phyloP scores from a whole-genome alignment of 192 early-diverging fungal genomes.

The Backusella westeae region DNA sequence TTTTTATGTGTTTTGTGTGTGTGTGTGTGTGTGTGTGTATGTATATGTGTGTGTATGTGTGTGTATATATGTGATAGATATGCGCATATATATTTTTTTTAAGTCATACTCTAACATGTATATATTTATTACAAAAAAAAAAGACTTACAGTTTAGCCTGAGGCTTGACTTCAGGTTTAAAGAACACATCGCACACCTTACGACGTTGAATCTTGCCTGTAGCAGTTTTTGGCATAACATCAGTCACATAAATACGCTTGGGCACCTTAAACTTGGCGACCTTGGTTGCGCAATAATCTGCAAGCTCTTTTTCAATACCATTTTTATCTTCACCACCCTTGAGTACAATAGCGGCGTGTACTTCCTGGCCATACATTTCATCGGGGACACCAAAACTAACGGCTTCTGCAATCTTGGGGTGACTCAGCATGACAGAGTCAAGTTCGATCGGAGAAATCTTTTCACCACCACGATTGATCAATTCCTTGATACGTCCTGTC shows the following conservation, averaged over 20 bases:
- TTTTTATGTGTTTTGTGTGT: neutral
- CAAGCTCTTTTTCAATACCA: conserved; percentile 47
- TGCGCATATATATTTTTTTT: neutral
- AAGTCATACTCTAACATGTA: neutral
- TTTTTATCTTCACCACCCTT: conserved; percentile 29
- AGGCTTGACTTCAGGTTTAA: conserved; percentile 20
- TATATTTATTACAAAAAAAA: neutral
- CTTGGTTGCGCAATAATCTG: conserved; percentile 46
- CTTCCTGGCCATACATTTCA: conserved; percentile 82
- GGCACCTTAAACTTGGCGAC: conserved; percentile 73
- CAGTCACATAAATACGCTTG: conserved; percentile 65
- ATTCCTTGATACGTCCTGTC: conserved; percentile 86
- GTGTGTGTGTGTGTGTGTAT: neutral
- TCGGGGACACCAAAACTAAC: conserved; percentile 73
- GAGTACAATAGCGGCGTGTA: conserved; percentile 71
- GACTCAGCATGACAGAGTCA: conserved; percentile 66
- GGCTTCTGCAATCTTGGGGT: conserved; percentile 70
- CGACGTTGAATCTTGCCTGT: conserved; percentile 64
- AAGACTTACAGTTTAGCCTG: conserved; percentile 7
- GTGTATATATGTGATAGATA: neutral
- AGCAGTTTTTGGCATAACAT: conserved; percentile 66
- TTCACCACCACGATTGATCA: conserved; percentile 89
- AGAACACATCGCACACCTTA: conserved; percentile 20
- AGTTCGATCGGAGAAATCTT: conserved; percentile 90
- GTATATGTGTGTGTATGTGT: neutral